Percentiles rank a stretch among this genome's conserved stretches.
Evolutionary conservation across 2,329 filamentous ascomycete genomes (phyloP).

Genomic region (Pseudodiploospora longispora): DNA sequence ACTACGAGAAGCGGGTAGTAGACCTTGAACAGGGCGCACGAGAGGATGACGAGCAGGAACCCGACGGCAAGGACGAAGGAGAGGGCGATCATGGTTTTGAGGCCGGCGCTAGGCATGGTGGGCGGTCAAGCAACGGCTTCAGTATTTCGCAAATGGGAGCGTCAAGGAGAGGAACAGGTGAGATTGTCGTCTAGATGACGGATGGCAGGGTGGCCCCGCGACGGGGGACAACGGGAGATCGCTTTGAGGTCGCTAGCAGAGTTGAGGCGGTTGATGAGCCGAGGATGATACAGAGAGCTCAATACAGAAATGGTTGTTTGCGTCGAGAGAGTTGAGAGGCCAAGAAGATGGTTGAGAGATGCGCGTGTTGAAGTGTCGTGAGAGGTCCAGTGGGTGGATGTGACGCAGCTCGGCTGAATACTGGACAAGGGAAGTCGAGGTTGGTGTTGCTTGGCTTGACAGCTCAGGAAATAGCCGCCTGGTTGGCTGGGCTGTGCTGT

Average conservation of each 20-base stretch:
- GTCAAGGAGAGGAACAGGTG: constrained; percentile 3
- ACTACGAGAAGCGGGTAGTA: constrained; percentile 95
- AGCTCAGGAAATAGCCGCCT: too few species aligned
- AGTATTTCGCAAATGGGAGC: constrained; percentile 3
- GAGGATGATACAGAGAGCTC: too few species aligned
- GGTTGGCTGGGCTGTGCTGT: too few species aligned
- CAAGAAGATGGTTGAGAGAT: too few species aligned
- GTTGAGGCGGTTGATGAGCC: too few species aligned
- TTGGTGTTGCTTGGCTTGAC: too few species aligned
- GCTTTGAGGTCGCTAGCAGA: neutral
- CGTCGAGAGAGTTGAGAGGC: too few species aligned
- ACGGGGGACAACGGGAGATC: constrained; percentile 1
- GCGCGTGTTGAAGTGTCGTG: neutral
- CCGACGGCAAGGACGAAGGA: constrained; percentile 98
- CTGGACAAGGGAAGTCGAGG: too few species aligned
- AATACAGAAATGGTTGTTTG: too few species aligned
- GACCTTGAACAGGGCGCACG: constrained; percentile 87
- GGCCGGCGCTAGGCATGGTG: constrained; percentile 68
- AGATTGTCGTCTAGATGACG: constrained; percentile 2
- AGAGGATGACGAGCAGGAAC: constrained; percentile 97
- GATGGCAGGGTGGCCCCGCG: constrained; percentile 7
- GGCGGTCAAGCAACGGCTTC: constrained; percentile 1
- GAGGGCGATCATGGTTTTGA: constrained; percentile 98
- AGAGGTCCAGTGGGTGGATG: neutral
- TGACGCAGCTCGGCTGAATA: constrained; percentile 3